These are phyloP conservation scores for Blastobotrys petasosporus DNA, from an alignment of 1,139 yeast genomes.

Conservation along the genomic window DNA sequence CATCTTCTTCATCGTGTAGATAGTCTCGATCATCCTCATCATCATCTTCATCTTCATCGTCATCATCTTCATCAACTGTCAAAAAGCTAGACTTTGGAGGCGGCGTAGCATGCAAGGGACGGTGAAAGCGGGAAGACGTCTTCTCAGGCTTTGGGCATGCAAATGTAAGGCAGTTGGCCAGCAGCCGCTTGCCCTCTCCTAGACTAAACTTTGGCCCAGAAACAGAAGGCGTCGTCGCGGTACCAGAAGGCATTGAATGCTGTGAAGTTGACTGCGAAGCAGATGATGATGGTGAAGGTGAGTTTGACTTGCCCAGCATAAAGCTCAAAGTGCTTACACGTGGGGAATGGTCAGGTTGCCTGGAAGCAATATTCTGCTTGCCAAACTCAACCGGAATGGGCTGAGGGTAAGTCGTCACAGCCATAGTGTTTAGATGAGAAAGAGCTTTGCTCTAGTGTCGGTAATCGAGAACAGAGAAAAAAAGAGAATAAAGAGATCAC, in stretches of 20 bases:
- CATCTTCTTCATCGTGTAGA: too few relatives aligned
- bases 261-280: too few relatives aligned
- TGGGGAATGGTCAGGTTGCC: too few relatives aligned
- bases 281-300: too few relatives aligned
- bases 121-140: conserved; percentile 4
- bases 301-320: too few relatives aligned
- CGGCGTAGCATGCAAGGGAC: conserved; percentile 8
- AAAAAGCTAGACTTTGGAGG: conserved; percentile 5
- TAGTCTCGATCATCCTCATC: conserved; percentile 1
- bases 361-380: not conserved
- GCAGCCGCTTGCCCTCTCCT: not conserved
- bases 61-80: conserved; percentile 5
- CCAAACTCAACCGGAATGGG: not conserved
- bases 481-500: too few relatives aligned
- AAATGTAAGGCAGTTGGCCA: conserved; percentile 10
- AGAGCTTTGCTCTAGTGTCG: too few relatives aligned
- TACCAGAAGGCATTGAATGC: too few relatives aligned
- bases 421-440: not conserved
- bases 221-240: too few relatives aligned
- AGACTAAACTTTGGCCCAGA: not conserved
- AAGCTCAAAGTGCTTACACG: too few relatives aligned
- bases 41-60: conserved; percentile 3
- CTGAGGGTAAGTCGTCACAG: not conserved
- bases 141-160: conserved; percentile 14
- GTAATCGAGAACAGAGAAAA: too few relatives aligned